Conservation (phyloP, 2,329 filamentous ascomycete genomes). For the Grosmannia serpens region DNA sequence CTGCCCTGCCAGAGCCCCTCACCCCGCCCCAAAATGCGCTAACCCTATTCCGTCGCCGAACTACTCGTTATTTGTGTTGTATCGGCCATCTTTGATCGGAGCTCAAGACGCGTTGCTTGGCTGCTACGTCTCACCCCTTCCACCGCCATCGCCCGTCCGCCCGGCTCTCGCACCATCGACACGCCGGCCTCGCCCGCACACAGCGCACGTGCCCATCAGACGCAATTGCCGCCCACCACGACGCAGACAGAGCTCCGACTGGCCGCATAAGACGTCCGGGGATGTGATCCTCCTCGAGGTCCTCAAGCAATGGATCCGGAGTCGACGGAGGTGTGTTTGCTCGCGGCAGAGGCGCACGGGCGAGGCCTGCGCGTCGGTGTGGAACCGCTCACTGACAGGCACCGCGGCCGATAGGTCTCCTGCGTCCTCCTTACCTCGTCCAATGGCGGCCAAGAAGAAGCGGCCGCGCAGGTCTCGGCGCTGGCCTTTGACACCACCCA, state of each 20-base stretch:
- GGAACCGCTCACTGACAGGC: constrained; percentile 75
- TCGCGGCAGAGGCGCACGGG: constrained; percentile 27
- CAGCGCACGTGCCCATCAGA: neutral
- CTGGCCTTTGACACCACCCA: constrained; percentile 82
- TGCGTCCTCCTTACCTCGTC: constrained; percentile 69
- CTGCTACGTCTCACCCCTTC: neutral
- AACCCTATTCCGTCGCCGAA: neutral
- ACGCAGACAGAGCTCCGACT: neutral
- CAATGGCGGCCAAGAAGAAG: constrained; percentile 52
- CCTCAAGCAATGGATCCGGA: constrained; percentile 13
- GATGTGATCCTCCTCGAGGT: constrained; percentile 7
- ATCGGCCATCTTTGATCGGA: too few relatives aligned
- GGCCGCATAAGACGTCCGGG: constrained; percentile 1
- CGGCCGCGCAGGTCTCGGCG: constrained; percentile 60
- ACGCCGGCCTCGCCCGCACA: neutral
- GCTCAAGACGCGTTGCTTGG: neutral
- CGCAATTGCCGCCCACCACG: neutral
- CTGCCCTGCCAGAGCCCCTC: too few relatives aligned
- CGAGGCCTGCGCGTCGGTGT: constrained; percentile 65
- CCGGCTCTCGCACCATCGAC: neutral
- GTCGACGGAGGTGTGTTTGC: constrained; percentile 11
- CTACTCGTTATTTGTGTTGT: too few relatives aligned
- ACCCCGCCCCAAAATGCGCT: too few relatives aligned
- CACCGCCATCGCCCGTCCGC: neutral
- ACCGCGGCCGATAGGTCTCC: constrained; percentile 47